phyloP scores from a whole-genome alignment of 306 rosid genomes.

The Psophocarpus tetragonolobus region DNA sequence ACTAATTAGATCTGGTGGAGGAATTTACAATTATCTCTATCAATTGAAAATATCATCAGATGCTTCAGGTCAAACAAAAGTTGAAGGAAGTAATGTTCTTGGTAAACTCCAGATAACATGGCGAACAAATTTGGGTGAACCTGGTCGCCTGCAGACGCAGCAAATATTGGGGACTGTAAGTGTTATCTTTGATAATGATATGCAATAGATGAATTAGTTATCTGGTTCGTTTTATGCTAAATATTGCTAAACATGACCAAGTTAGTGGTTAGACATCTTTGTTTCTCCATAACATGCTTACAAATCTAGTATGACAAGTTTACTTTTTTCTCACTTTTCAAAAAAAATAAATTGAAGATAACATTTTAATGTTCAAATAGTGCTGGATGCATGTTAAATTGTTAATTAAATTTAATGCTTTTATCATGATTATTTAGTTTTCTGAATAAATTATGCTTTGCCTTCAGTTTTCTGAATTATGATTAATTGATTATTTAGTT shows the following conservation, averaged over 20 bases:
- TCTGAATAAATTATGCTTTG: background rate
- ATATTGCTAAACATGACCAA: background rate
- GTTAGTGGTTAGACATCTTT: conserved; percentile 22
- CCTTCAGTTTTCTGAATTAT: background rate
- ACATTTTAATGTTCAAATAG: conserved; percentile 1
- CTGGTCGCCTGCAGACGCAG: conserved; percentile 96
- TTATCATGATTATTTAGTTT: background rate
- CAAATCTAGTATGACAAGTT: conserved; percentile 1
- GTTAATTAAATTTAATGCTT: conserved; percentile 8
- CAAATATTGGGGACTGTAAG: conserved; percentile 97
- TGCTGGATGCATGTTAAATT: background rate
- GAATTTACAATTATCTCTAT: conserved; percentile 92
- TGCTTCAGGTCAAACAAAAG: conserved; percentile 62
- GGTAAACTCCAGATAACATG: conserved; percentile 98
- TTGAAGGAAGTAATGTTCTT: conserved; percentile 92
- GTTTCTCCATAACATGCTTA: conserved; percentile 17
- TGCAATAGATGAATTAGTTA: conserved; percentile 5
- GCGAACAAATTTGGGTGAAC: conserved; percentile 98
- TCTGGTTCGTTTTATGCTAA: conserved; percentile 20
- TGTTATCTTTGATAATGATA: conserved; percentile 23
- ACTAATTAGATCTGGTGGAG: conserved; percentile 87
- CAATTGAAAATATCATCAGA: conserved; percentile 61
- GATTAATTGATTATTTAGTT: conserved; percentile 11
- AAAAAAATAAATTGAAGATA: conserved; percentile 21
- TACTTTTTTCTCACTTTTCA: background rate